These are phyloP conservation scores for Emericellopsis atlantica DNA, from an alignment of 2,329 filamentous ascomycete species.

Conservation along the genomic window DNA sequence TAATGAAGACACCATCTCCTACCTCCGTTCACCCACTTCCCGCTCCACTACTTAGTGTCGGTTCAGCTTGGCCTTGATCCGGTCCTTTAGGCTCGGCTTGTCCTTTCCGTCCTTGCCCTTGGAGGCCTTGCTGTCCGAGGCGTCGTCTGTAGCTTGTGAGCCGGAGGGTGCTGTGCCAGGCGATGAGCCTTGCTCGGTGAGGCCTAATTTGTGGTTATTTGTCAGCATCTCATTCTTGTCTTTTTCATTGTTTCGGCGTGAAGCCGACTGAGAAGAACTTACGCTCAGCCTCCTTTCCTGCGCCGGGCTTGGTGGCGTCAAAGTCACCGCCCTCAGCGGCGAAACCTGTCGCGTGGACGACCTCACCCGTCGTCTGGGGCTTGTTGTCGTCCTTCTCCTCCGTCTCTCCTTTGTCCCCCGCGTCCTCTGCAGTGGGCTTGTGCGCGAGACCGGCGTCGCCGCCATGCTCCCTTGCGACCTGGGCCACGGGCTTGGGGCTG, in stretches of 20 bases:
- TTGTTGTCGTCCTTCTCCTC: conserved; percentile 16
- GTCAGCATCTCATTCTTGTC: neutral
- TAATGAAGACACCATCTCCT: no score
- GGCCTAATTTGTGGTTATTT: no score
- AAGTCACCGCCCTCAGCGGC: conserved; percentile 55
- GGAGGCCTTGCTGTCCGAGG: conserved; percentile 13
- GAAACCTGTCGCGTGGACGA: conserved; percentile 44
- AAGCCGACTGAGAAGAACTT: conserved; percentile 14
- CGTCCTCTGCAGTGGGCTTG: conserved; percentile 4
- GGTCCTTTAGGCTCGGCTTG: conserved; percentile 44
- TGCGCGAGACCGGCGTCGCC: conserved; percentile 14
- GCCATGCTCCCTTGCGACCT: conserved; percentile 19
- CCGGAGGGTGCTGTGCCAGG: neutral
- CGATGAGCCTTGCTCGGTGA: no score
- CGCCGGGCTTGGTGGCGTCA: conserved; percentile 50
- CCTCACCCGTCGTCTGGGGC: conserved; percentile 41
- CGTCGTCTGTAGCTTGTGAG: neutral
- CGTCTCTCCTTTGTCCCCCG: conserved; percentile 5
- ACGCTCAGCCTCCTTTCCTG: conserved; percentile 56
- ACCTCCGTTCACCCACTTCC: no score
- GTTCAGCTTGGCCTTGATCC: conserved; percentile 60
- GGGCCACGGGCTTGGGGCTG: conserved; percentile 27
- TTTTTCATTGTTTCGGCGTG: neutral
- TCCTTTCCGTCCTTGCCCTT: conserved; percentile 8
- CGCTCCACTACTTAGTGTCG: conserved; percentile 5